These are phyloP conservation scores for Rhizopogon rudus DNA, from an alignment of 768 basidiomycete species.

Conservation along the genomic window DNA sequence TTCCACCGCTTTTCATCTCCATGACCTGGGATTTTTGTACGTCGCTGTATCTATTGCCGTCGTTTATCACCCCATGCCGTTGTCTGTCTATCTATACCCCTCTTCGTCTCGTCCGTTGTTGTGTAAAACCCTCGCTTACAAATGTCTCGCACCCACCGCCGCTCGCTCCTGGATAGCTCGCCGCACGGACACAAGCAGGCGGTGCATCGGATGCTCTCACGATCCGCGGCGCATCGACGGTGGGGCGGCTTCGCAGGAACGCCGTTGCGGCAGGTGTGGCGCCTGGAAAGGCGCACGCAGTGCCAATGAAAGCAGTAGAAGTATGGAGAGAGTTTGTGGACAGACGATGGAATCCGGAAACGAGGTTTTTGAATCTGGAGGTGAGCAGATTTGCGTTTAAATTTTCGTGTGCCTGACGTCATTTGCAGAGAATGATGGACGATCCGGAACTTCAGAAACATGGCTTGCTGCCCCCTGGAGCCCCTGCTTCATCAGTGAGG, in stretches of 20 bases:
- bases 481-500: constrained; percentile 50
- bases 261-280: constrained; percentile 33
- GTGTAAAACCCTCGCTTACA: constrained; percentile 16
- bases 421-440: constrained; percentile 63
- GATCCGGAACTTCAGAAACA: constrained; percentile 74
- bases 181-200: constrained; percentile 33
- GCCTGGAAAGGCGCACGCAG: constrained; percentile 13
- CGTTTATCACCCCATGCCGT: not conserved
- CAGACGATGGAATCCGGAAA: constrained; percentile 65
- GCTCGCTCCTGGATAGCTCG: constrained; percentile 30
- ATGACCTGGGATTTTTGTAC: constrained; percentile 1
- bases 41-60: constrained; percentile 1
- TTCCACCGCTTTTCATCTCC: constrained; percentile 11
- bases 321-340: constrained; percentile 74
- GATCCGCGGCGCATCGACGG: constrained; percentile 61
- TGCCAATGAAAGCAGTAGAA: constrained; percentile 43
- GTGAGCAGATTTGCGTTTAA: constrained; percentile 38
- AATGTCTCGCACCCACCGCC: constrained; percentile 22
- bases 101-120: constrained; percentile 24
- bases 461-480: constrained; percentile 66
- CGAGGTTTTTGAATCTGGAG: constrained; percentile 75
- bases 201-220: constrained; percentile 47
- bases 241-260: constrained; percentile 58
- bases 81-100: constrained; percentile 8
- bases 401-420: not conserved